Evolutionary conservation across 345 rosid genomes (phyloP).

Genomic region (Lumnitzera racemosa): DNA sequence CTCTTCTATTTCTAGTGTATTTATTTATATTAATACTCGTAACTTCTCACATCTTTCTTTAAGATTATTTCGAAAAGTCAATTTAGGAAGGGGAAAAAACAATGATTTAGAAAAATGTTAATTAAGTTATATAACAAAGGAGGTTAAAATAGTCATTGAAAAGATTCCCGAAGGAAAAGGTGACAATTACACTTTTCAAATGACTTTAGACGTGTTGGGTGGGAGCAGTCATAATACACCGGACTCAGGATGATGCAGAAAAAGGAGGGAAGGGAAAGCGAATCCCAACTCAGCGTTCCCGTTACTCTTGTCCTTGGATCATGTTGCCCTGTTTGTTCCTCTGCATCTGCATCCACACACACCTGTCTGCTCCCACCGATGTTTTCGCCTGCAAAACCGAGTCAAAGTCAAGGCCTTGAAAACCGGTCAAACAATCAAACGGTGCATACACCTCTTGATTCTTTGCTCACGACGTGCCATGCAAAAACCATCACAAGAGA

Average conservation of each 20-base stretch:
- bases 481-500: not conserved
- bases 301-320: constrained; percentile 16
- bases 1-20: too few relatives aligned
- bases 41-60: too few relatives aligned
- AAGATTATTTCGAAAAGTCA: too few relatives aligned
- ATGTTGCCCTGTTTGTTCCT: constrained; percentile 19
- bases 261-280: not conserved
- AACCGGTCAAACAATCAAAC: constrained; percentile 1
- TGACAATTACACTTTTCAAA: not conserved
- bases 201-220: not conserved
- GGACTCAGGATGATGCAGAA: not conserved
- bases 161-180: not conserved
- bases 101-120: not conserved
- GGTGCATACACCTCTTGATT: too few relatives aligned
- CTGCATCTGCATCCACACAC: constrained; percentile 12
- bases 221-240: constrained; percentile 1
- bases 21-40: too few relatives aligned
- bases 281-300: constrained; percentile 21
- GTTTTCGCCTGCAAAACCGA: not conserved
- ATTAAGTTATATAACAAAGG: not conserved
- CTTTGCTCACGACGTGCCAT: constrained; percentile 1
- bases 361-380: constrained; percentile 12
- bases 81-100: too few relatives aligned
- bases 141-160: constrained; percentile 14
- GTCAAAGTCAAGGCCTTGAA: not conserved